Evolutionary conservation across 371 early-diverging fungal species (phyloP), one percentile per base, ranked within the genome.

Genomic region (Apophysomyces elegans): DNA sequence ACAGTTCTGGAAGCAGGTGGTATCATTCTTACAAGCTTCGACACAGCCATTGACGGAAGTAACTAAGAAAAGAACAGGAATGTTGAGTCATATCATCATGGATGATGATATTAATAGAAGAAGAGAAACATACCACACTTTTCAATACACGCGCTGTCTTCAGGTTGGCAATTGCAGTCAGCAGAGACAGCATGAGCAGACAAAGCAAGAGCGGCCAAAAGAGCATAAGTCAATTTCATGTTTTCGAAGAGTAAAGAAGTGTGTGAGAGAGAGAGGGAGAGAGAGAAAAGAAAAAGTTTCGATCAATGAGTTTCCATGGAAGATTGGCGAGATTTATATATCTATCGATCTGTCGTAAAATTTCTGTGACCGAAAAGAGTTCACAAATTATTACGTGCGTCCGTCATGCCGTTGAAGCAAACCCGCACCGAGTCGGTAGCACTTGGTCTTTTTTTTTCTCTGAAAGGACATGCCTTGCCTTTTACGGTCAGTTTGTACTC

Each of bases 41-140:
- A 66, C 61, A 21, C 66, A 66, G 60, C 43, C 61, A 35, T 66
- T 66, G 16, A 61, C 61, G 41, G 56, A 38, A 16, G 66, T 66
- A 21, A 66, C 66, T 66, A 47, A 12, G 4, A 16, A 47, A 56
- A 56, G 56, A 26, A 26, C 32, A 26, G 3, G 32, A 3, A 26
- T 2, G 3, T 26, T 26, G 32, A 26, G 32, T 26, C 3, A 26
- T 26, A 26, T 26, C 32, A 3, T 26, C 32, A 26, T 26, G 2
- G 2, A 26, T 26, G 32, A 3, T 3, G 2, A 26, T 26, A 1
- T 26, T 2, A 26, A 26, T 26, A 3, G 26, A 26, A 26, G 11
- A 39, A 13, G 16, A 54, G 37, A 12, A 14, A 59, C 66, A 26
- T 65, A 65, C 66, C 66, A 60, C 66, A 65, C 12, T 36, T 35